These are phyloP conservation scores for Lasiodiplodia theobromae DNA, from an alignment of 2,329 filamentous ascomycete genomes.

Conservation along the genomic window DNA sequence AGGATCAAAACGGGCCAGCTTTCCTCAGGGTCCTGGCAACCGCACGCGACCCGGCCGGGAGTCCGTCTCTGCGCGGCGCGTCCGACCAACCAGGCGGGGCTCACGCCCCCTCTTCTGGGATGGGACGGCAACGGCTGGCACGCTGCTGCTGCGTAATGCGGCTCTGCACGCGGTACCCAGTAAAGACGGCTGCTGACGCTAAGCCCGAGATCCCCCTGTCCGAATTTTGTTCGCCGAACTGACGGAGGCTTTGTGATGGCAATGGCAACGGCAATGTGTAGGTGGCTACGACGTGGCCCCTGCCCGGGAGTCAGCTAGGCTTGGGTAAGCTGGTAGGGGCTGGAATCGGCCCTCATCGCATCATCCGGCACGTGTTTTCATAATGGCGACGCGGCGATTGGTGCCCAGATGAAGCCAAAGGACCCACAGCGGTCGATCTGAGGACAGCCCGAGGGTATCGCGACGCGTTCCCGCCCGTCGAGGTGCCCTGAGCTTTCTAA, in stretches of 20 bases:
- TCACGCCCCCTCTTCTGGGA: neutral
- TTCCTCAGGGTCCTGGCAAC: neutral
- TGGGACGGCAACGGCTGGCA: constrained; percentile 5
- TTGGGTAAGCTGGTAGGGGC: constrained; percentile 18
- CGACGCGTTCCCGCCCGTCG: constrained; percentile 3
- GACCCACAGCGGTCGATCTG: constrained; percentile 22
- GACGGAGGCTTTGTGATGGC: neutral
- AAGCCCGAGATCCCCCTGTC: neutral
- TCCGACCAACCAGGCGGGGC: constrained; percentile 18
- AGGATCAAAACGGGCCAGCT: neutral
- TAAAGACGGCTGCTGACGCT: neutral
- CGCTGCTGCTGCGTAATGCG: constrained; percentile 14
- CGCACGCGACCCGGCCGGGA: neutral
- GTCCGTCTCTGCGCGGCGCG: neutral
- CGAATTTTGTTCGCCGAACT: neutral
- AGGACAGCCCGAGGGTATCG: constrained; percentile 16
- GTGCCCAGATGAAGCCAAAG: constrained; percentile 22
- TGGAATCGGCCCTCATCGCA: constrained; percentile 26
- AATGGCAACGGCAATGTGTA: neutral
- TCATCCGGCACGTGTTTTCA: constrained; percentile 11
- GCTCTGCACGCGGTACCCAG: constrained; percentile 2
- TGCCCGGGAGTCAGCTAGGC: neutral
- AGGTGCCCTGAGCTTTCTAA: constrained; percentile 11
- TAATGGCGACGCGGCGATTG: constrained; percentile 20
- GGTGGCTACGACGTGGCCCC: too few relatives aligned